Base-by-base conservation (phyloP, 2,329 filamentous ascomycete genomes). In the Hypoxylon sp. region DNA sequence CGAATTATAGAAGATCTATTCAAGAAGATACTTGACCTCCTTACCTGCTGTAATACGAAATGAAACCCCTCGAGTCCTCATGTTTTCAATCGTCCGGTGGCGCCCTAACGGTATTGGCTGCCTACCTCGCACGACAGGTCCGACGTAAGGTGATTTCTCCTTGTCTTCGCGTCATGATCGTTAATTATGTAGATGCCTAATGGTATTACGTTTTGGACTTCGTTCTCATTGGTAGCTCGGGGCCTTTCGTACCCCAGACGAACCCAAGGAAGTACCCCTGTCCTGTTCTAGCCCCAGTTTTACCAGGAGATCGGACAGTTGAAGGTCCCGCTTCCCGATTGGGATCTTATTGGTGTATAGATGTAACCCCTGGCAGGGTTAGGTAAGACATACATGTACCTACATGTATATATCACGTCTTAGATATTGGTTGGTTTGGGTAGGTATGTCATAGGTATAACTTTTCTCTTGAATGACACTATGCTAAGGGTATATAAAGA, bases 161-260 rank as follows among this genome's bases (percentile, higher is more conserved):
- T 67, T 51, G 51, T 66, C 46, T 70, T 63, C 65, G 68, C 70
- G 70, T 72, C 68, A 72, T 72, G 66, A 67, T 60, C 39, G 57
- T 17, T 58, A 9, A 2, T 13, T 57, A 53, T 29, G 42, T 53
- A 47, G 35, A 53, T 29, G 60, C 22, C 57, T 69, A 61, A 64
- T 57, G 54, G 58, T 62, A 52, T 64, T 68, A 59, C 58, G 59
- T 67, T 56, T 65, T 62, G 51, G 51, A 56, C 44, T 62, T 31
- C 22, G 11, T 56, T 51, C 58, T 68, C n/a, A 71, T 71, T 71
- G 70, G 70, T 52, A 19, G 35, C 14, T 58, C 54, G 54, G 58
- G 53, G 35, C 14, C 39, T 63, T 48, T 63, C 26, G 22, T 46
- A 37, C 22, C 14, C 17, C 26, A 52, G 33, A 33, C 13, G 50